phyloP scores from a whole-genome alignment of 768 basidiomycete species.

The Steccherinum ochraceum region DNA sequence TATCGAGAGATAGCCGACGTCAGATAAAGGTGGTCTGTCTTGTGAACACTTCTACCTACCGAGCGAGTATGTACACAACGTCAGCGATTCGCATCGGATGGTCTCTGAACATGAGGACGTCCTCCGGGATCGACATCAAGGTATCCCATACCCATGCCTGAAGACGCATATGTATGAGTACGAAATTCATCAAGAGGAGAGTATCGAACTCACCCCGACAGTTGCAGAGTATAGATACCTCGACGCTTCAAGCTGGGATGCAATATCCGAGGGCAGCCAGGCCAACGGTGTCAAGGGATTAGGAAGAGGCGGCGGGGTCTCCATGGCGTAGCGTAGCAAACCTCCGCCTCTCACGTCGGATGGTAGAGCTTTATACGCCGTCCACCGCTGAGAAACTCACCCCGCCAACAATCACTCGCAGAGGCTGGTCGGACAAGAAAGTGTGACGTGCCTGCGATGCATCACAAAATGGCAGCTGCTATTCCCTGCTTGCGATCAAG shows the following conservation, averaged over 20 bases:
- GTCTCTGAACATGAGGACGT: neutral
- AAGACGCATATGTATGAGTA: neutral
- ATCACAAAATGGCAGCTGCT: too few species aligned
- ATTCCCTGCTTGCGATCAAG: too few species aligned
- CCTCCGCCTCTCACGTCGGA: too few species aligned
- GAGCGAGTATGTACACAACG: neutral
- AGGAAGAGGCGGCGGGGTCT: neutral
- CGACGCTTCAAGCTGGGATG: constrained; percentile 1
- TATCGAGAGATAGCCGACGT: neutral
- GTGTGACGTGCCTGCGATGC: too few species aligned
- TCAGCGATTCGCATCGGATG: neutral
- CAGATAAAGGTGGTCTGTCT: too few species aligned
- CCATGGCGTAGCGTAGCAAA: too few species aligned
- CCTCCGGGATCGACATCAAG: neutral
- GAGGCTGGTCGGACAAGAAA: too few species aligned
- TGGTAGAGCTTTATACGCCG: too few species aligned
- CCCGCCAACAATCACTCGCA: too few species aligned
- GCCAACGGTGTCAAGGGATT: constrained; percentile 4
- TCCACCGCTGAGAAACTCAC: too few species aligned
- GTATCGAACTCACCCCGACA: neutral
- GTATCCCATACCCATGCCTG: constrained; percentile 6
- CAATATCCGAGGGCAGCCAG: constrained; percentile 1
- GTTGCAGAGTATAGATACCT: constrained; percentile 1
- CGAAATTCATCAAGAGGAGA: neutral
- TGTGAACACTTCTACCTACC: neutral